Conservation (phyloP, 1,284 basidiomycete species). For the Pterulicium gracile region DNA sequence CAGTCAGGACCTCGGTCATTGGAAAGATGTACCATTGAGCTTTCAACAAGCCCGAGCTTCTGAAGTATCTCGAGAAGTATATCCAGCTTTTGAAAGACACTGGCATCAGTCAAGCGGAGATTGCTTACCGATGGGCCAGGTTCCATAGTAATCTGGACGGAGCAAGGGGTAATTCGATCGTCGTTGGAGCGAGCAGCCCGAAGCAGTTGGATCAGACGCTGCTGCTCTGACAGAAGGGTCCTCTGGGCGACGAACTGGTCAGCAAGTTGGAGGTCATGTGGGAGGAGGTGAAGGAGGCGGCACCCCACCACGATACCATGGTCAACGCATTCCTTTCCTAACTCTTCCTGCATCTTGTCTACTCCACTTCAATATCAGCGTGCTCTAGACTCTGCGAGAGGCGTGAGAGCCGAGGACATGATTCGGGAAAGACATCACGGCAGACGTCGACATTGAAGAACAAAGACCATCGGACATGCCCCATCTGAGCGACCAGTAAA, state of each 20-base stretch:
- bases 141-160: not conserved
- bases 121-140: not conserved
- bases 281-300: not conserved
- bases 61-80: not conserved
- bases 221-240: not conserved
- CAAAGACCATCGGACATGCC: too few species aligned
- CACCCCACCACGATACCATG: too few species aligned
- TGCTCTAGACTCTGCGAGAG: too few species aligned
- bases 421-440: too few species aligned
- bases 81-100: not conserved
- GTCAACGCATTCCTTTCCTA: too few species aligned
- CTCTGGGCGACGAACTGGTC: not conserved
- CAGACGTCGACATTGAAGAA: too few species aligned
- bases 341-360: too few species aligned
- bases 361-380: too few species aligned
- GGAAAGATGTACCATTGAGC: not conserved
- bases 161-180: not conserved
- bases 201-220: not conserved
- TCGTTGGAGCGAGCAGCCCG: not conserved
- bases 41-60: not conserved
- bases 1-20: not conserved
- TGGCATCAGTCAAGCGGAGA: not conserved
- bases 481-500: too few species aligned
- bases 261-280: not conserved
- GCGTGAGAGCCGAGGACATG: too few species aligned